Evolutionary conservation across 345 rosid species (phyloP).

Genomic region (Populus alba): DNA sequence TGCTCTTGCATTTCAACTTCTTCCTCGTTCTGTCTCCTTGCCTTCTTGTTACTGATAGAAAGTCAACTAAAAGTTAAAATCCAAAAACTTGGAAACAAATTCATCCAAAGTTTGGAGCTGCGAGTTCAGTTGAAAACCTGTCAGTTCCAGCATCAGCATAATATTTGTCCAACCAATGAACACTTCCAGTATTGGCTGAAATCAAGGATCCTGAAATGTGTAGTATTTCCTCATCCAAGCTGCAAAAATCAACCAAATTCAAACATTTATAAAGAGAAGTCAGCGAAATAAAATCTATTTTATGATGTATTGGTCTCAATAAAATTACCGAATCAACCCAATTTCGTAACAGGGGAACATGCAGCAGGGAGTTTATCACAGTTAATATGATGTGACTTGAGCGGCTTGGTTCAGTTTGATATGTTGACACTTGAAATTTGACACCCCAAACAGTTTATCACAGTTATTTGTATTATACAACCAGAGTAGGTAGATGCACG

Average conservation of each 20-base stretch:
- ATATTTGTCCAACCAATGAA: conserved; percentile 55
- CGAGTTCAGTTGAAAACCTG: conserved; percentile 18
- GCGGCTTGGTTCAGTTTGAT: not conserved
- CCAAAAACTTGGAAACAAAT: not conserved
- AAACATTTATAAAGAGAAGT: conserved; percentile 1
- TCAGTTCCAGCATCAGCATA: conserved; percentile 17
- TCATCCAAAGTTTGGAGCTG: not conserved
- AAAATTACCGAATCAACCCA: not conserved
- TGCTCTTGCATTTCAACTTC: conserved; percentile 23
- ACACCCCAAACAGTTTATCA: not conserved
- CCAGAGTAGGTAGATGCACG: not conserved
- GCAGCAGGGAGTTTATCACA: not conserved
- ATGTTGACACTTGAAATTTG: too few relatives aligned
- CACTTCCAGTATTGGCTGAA: conserved; percentile 55
- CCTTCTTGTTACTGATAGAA: conserved; percentile 38
- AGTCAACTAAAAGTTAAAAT: not conserved
- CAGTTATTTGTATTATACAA: not conserved
- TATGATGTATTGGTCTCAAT: not conserved
- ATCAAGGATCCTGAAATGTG: conserved; percentile 67
- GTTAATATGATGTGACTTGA: not conserved
- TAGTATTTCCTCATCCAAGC: conserved; percentile 70
- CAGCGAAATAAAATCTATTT: not conserved
- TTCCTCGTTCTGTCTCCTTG: conserved; percentile 20
- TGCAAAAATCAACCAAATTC: conserved; percentile 34
- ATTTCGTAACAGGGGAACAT: not conserved